Evolutionary conservation across 495 filamentous ascomycete genomes (phyloP), one percentile per base, ranked within the genome.

Genomic region (Daldinia grandis): DNA sequence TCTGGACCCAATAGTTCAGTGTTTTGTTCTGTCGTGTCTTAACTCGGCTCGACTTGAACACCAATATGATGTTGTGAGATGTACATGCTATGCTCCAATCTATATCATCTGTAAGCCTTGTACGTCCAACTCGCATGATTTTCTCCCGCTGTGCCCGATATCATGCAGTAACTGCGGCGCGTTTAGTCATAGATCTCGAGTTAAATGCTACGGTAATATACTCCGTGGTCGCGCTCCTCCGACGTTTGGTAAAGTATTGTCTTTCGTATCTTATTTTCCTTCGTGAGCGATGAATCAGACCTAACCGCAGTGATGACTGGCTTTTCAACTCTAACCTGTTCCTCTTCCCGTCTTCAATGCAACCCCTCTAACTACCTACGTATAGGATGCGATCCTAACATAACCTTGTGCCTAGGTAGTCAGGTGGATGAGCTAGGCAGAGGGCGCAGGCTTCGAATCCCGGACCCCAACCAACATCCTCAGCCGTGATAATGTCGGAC

Each of bases 391-490:
- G 35, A 73, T 73, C 70, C 70, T 73, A 17, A 53, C 53, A 47
- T 56, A 53, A 56, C 56, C 30, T 65, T 25, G 60, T 73, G 70
- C 70, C 70, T 73, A 42, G n/a, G n/a, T n/a, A n/a, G 70, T 40
- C 51, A 68, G 65, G 54, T 63, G 70, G 65, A 69, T 73, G 57
- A 64, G 31, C 70, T 62, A 58, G 56, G 61, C 47, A 61, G 60
- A 73, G 56, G 70, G 70, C 70, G 70, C 70, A 73, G 70, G 59
- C 40, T 42, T 62, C 33, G 35, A 62, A 69, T 62, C 65, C 70
- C 65, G 19, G 70, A 66, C 70, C 62, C 70, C 65, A 69, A 66
- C 70, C 50, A 69, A 69, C 70, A 65, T 57, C 53, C 42, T 58
- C 30, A 59, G 44, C 65, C 65, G 57, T 66, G 50, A 49, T 54